Conservation (phyloP, 768 basidiomycete species). For the Agrocybe chaxingu region DNA sequence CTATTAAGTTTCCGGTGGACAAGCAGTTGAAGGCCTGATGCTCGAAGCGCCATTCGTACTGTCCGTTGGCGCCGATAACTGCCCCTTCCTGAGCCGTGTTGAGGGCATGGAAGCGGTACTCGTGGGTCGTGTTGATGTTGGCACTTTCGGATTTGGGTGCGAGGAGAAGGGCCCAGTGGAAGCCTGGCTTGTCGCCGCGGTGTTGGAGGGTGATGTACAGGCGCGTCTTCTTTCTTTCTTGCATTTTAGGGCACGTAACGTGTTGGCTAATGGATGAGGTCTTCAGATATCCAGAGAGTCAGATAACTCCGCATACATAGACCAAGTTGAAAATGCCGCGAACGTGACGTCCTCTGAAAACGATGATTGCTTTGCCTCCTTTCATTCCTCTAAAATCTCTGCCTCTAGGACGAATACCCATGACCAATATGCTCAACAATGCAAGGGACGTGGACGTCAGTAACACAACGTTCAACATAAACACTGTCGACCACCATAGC, state of each 20-base stretch:
- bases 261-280: no score
- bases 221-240: conserved; percentile 7
- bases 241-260: neutral
- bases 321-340: no score
- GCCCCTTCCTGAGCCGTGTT: neutral
- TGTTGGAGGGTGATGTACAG: conserved; percentile 10
- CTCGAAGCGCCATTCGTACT: conserved; percentile 4
- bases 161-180: conserved; percentile 6
- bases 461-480: no score
- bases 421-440: no score
- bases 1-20: neutral
- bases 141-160: neutral
- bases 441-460: no score
- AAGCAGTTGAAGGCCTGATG: neutral
- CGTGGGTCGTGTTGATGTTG: neutral
- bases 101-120: conserved; percentile 3
- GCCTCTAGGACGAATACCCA: no score
- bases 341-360: no score
- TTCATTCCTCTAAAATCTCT: no score
- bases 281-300: no score
- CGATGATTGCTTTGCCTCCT: no score
- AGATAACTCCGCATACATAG: no score
- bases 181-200: neutral
- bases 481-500: no score
- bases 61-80: neutral